Evolutionary conservation across 1,284 basidiomycete species (phyloP), one percentile per base, ranked within the genome.

Genomic region (Melampsora americana): DNA sequence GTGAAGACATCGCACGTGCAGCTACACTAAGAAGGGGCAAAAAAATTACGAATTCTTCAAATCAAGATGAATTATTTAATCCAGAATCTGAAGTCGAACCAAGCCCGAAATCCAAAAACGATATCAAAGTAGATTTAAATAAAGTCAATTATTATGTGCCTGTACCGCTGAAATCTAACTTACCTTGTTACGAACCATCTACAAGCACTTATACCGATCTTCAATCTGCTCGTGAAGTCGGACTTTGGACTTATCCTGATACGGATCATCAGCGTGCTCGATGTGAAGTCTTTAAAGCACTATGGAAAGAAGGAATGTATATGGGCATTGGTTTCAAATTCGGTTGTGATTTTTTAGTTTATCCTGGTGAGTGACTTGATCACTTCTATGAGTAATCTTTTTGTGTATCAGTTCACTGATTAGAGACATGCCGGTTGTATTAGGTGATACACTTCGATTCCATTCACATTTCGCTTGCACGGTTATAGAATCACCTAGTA

Each of bases 401-500:
- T 60, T 11, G 46, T 23, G 12, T 12, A 30, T 9, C 14, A 5
- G 9, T 4, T 35, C 5, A 35, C 35, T 56, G 1, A 30, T 77
- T 53, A 72, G 50, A 66, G 66, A 70, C 39, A 32, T 28, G 3
- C 46, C 30, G 61, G n/a, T 12, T 53, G 16, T 35, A 9, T 28
- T 48, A 94, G 95, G 95, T 69, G 96, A 99, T 82, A 94, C 95
- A 5, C 84, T 99, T 42, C 87, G 96, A 20, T 99, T 96, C 82
- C 96, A 99, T 81, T 95, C 94, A 1, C 96, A 99, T 83, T 99
- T 97, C 81, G 90, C 91, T 14, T 91, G 90, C 11, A 89, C 91
- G 18, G 90, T 95, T 6, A 83, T 92, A 30, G 86, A 90, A 39
- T 88, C 89, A 0, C 87, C 88, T 0, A 82, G 85, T 9, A 83